phyloP scores from a whole-genome alignment of 2,329 filamentous ascomycete species.

The Rutstroemia sp. region DNA sequence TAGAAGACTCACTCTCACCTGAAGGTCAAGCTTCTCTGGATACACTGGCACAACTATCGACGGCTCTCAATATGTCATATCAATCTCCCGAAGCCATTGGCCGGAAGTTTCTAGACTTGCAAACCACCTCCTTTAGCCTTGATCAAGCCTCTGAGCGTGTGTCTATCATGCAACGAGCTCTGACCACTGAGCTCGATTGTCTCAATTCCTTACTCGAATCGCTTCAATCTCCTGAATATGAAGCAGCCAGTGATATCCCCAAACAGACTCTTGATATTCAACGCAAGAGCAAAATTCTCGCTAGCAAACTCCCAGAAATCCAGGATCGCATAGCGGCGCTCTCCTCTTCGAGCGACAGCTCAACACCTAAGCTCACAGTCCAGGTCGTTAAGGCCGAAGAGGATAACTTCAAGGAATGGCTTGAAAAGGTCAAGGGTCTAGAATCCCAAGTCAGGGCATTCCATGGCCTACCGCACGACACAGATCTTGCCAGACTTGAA shows the following conservation, averaged over 20 bases:
- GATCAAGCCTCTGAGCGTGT: slow-evolving; percentile 50
- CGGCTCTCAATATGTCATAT: slow-evolving; percentile 37
- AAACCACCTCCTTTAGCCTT: slow-evolving; percentile 43
- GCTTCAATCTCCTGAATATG: slow-evolving; percentile 41
- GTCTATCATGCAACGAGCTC: slow-evolving; percentile 46
- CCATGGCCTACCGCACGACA: slow-evolving; percentile 64
- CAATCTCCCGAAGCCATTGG: slow-evolving; percentile 40
- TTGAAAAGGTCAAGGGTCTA: slow-evolving; percentile 50
- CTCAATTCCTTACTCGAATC: slow-evolving; percentile 35
- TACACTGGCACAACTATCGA: slow-evolving; percentile 47
- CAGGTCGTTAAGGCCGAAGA: slow-evolving; percentile 53
- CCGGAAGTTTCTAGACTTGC: slow-evolving; percentile 46
- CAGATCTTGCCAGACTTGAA: slow-evolving; percentile 59
- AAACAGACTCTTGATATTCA: slow-evolving; percentile 69
- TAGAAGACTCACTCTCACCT: slow-evolving; percentile 47
- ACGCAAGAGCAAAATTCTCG: slow-evolving; percentile 60
- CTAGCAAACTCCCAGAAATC: slow-evolving; percentile 61
- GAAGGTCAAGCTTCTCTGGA: slow-evolving; percentile 51
- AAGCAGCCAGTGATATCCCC: slow-evolving; percentile 50
- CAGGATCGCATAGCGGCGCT: slow-evolving; percentile 44
- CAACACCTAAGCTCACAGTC: slow-evolving; percentile 36
- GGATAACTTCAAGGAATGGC: slow-evolving; percentile 48
- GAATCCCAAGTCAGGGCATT: slow-evolving; percentile 59
- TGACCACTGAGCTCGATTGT: slow-evolving; percentile 42
- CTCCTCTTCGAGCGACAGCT: slow-evolving; percentile 12